Base-by-base conservation (phyloP, 805 yeast genomes). In the Starmera dryadoides region DNA sequence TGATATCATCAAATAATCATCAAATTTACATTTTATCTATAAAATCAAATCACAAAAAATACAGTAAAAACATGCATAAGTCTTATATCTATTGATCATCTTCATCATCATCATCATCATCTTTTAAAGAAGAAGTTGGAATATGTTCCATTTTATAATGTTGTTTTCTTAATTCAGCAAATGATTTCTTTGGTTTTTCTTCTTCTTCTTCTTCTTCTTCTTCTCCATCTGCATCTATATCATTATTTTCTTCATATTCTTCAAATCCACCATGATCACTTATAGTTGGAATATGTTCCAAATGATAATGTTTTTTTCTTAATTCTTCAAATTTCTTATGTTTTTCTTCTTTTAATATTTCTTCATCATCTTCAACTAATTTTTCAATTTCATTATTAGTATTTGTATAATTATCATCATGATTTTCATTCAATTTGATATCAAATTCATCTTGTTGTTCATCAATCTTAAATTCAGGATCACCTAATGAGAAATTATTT, bases 251-350 rank as follows among this genome's bases (percentile, higher is more conserved):
- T 35, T 50, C 56, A 10, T 56, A 57, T 3, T 51, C 58, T 2
- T 50, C 34, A 17, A 33, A 25, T 3, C 30, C 35, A 15, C 18
- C 21, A 25, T 34, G n/a, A 16, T 22, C n/a, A 23, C 36, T 25
- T 19, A 54, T 48, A 23, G 58, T 60, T 30, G 71, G 52, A 0
- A 66, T 66, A 30, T 66, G 67, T 34, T 64, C 67, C 31, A 81
- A 68, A 51, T 81, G 86, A 58, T 87, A 87, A 60, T 88, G 96
- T 42, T 73, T 65, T 54, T 85, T 86, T 55, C 96, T 75, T 73
- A 78, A 68, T 49, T 81, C 83, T 58, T 85, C 94, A 52, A 88
- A 21, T 12, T 68, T 60, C 42, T 61, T 68, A 52, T 82, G 89
- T 47, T 71, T 83, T 2, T 78, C 72, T 23, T 72, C 63, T 32